Conservation (phyloP, 2,329 filamentous ascomycete species). For the Dactylellina parvicollis region DNA sequence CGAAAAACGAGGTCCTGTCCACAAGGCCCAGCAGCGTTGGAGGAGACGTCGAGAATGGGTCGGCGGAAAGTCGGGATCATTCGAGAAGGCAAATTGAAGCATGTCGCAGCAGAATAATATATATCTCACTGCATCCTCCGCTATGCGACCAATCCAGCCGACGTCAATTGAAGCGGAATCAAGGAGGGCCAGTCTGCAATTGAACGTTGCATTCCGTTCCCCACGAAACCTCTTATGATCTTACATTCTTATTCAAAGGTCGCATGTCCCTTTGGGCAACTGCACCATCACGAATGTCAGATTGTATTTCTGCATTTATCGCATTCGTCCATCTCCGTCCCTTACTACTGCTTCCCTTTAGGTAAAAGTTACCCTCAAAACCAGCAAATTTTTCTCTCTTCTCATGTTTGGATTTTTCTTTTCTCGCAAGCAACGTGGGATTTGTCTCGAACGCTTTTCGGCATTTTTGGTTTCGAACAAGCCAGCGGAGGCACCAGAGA, state of each 20-base stretch:
- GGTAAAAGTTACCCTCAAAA: constrained; percentile 32
- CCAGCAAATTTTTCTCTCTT: constrained; percentile 23
- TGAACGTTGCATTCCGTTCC: constrained; percentile 54
- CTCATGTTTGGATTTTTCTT: constrained; percentile 15
- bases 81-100: constrained; percentile 40
- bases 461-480: constrained; percentile 21
- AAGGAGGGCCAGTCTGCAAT: constrained; percentile 40
- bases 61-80: constrained; percentile 41
- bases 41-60: constrained; percentile 7
- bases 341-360: constrained; percentile 19
- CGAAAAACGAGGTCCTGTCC: constrained; percentile 39
- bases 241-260: constrained; percentile 29
- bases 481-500: constrained; percentile 26
- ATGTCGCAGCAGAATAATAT: constrained; percentile 32
- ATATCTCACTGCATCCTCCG: constrained; percentile 24
- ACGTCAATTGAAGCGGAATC: constrained; percentile 26
- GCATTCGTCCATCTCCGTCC: constrained; percentile 17
- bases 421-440: constrained; percentile 34
- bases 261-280: constrained; percentile 41
- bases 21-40: not conserved
- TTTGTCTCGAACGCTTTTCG: constrained; percentile 41
- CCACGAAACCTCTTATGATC: constrained; percentile 36
- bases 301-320: constrained; percentile 10
- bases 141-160: constrained; percentile 35
- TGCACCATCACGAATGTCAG: not conserved